Base-by-base conservation (phyloP, 1,284 basidiomycete species). In the Tylopilus orsonianus region DNA sequence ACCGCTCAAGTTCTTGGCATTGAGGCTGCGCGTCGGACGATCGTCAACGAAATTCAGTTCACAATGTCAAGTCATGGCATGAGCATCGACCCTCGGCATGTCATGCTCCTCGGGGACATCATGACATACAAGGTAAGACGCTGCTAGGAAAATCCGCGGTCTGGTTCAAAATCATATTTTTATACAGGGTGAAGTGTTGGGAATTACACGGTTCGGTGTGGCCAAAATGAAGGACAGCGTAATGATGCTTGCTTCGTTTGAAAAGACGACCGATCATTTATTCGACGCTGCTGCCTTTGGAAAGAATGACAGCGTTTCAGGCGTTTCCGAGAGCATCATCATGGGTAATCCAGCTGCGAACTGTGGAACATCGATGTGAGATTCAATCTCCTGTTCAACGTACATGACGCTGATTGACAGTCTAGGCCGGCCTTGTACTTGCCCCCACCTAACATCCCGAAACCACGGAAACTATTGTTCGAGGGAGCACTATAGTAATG, bases 221-320 rank as follows among this genome's bases (percentile, higher is more conserved):
- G 93, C 96, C 20, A 99, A 99, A 74, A 99, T 99, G 93, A 99
- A 99, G 73, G 97, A 99, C 72, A 97, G 93, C 60, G 95, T 98
- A 1, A 81, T 99, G 59, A 99, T 99, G 97, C 77, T 99, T 62
- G 97, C 97, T 9, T 97, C 93, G 26, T 99, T 99, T 69, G 97
- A 99, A 71, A 99, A 99, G 75, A 99, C 97, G 23, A 99, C 97
- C 10, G 97, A 99, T 72, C 97, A 99, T 69, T 73, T 99, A 54
- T 99, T 99, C 71, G 95, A 99, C 63, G 97, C 97, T 1, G 91
- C 97, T 4, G 88, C 97, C 8, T 97, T 88, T 67, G 93, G 94
- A 16, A 98, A 99, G 72, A 93, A 87, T 46, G 97, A 99, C 64
- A 83, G 81, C 49, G 97, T 99, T 50, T 85, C 93, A 29, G 97